Evolutionary conservation across 768 basidiomycete species (phyloP).

Genomic region (Leccinum subgranulosum): DNA sequence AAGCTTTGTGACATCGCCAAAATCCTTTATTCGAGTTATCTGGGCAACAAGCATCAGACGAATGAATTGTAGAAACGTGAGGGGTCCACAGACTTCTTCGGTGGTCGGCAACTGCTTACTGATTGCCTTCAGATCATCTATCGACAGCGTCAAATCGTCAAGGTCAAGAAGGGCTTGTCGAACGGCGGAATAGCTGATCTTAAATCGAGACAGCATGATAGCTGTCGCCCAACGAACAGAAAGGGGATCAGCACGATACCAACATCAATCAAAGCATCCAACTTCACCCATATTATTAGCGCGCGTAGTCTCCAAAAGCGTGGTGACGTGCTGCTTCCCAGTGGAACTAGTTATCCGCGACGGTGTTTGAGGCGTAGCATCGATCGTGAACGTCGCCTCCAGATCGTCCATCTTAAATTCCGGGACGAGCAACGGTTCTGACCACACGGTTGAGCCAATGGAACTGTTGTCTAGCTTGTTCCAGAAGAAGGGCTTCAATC

Average conservation of each 20-base stretch:
- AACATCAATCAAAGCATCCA: neutral
- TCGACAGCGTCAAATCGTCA: slow-evolving; percentile 62
- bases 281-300: slow-evolving; percentile 79
- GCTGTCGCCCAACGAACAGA: slow-evolving; percentile 38
- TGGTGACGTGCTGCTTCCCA: slow-evolving; percentile 62
- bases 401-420: slow-evolving; percentile 66
- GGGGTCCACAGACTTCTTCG: slow-evolving; percentile 59
- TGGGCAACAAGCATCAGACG: slow-evolving; percentile 24
- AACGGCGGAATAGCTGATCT: slow-evolving; percentile 61
- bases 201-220: slow-evolving; percentile 82
- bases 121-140: slow-evolving; percentile 75
- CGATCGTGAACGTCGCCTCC: slow-evolving; percentile 67
- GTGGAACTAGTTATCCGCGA: slow-evolving; percentile 40
- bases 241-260: neutral
- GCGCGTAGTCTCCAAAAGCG: slow-evolving; percentile 73
- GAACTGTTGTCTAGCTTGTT: slow-evolving; percentile 59
- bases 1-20: slow-evolving; percentile 68
- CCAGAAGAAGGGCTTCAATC: slow-evolving; percentile 89
- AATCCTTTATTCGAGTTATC: slow-evolving; percentile 64
- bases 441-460: slow-evolving; percentile 64
- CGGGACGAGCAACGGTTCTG: slow-evolving; percentile 42
- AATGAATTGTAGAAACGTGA: neutral
- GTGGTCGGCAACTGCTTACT: slow-evolving; percentile 72
- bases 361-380: slow-evolving; percentile 39
- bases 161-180: slow-evolving; percentile 68